Conservation (phyloP, 805 yeast genomes). For the Lipomyces japonicus region DNA sequence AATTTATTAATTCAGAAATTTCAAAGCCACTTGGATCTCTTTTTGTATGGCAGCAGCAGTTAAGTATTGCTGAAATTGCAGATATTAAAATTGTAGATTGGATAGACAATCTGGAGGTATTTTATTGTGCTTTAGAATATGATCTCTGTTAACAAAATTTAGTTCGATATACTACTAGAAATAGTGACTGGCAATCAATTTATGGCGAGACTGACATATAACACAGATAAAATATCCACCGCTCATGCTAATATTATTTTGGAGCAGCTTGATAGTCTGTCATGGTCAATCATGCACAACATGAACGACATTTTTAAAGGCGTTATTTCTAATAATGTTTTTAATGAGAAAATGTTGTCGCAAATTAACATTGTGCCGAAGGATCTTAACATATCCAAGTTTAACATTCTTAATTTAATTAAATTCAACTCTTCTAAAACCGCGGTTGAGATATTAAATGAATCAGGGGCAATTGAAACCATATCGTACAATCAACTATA, state of each 20-base stretch:
- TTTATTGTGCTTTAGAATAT: neutral
- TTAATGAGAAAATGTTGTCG: neutral
- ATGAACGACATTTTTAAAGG: neutral
- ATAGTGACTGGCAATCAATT: conserved; percentile 6
- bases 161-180: conserved; percentile 18
- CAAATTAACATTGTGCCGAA: conserved; percentile 12
- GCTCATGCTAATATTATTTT: conserved; percentile 3
- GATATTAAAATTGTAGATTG: neutral
- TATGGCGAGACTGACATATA: conserved; percentile 9
- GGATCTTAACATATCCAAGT: neutral
- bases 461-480: neutral
- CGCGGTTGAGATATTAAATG: conserved; percentile 13
- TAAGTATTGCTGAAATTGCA: neutral
- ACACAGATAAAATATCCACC: neutral
- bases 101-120: conserved; percentile 15
- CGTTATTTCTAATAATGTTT: neutral
- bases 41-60: conserved; percentile 24
- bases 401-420: conserved; percentile 1
- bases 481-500: conserved; percentile 4
- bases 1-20: neutral
- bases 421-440: conserved; percentile 2
- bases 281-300: neutral
- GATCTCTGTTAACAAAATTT: neutral
- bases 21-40: conserved; percentile 6
- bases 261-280: conserved; percentile 1